phyloP scores from a whole-genome alignment of 78 protist species.

The Dictyostelium firmibasis region DNA sequence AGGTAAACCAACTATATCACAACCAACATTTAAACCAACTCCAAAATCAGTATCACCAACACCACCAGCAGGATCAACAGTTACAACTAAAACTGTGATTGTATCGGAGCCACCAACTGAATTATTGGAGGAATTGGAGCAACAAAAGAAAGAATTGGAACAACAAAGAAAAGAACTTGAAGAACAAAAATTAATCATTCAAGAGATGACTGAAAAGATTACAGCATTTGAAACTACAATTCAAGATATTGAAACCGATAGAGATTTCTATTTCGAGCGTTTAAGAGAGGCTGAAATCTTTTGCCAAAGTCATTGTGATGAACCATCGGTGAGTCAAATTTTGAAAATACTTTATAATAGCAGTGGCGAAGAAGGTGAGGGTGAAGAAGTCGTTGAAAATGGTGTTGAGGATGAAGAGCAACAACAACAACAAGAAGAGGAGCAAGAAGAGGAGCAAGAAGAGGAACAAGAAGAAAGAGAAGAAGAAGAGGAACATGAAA shows the following conservation, averaged over 20 bases:
- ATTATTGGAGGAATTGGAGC: neutral
- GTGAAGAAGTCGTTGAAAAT: neutral
- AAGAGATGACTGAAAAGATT: constrained; percentile 35
- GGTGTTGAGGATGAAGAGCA: neutral
- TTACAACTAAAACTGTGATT: neutral
- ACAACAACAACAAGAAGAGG: neutral
- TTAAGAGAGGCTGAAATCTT: constrained; percentile 87
- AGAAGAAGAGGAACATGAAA: neutral
- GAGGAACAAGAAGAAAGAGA: neutral
- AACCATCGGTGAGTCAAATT: neutral
- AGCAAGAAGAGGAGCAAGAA: neutral
- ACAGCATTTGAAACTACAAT: constrained; percentile 20
- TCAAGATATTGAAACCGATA: constrained; percentile 83
- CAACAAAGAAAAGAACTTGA: constrained; percentile 11
- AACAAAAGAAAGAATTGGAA: neutral
- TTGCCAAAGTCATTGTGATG: constrained; percentile 77
- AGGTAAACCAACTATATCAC: neutral
- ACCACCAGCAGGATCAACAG: neutral
- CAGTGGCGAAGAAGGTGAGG: neutral
- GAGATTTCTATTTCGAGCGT: constrained; percentile 87
- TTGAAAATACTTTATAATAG: constrained; percentile 50
- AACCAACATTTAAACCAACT: neutral
- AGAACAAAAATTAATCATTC: neutral
- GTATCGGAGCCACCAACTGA: neutral
- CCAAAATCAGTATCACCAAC: constrained; percentile 18